Conservation (phyloP, 768 basidiomycete species). For the Leccinum longicurvipes region DNA sequence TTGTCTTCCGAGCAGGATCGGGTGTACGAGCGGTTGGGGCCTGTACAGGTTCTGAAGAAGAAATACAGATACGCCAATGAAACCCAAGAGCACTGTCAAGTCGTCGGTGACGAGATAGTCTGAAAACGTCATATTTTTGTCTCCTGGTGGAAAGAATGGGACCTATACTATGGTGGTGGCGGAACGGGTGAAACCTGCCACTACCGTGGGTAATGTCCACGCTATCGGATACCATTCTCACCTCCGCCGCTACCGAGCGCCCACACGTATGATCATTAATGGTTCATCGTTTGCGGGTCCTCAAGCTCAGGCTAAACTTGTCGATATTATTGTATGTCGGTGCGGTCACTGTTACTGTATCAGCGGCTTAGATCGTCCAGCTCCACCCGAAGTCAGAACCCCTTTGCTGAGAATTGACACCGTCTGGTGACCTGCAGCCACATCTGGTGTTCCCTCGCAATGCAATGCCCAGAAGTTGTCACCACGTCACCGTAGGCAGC, state of each 20-base stretch:
- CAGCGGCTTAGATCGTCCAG: too few species aligned
- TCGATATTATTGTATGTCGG: too few species aligned
- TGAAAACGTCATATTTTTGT: conserved; percentile 39
- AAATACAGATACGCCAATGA: conserved; percentile 74
- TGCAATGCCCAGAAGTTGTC: background rate
- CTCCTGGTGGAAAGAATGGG: background rate
- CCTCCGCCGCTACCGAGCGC: too few species aligned
- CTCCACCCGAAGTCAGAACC: too few species aligned
- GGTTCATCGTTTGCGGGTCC: too few species aligned
- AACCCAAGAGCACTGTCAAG: conserved; percentile 70
- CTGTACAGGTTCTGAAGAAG: conserved; percentile 75
- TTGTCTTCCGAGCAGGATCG: conserved; percentile 89
- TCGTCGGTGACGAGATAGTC: conserved; percentile 75
- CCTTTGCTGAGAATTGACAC: too few species aligned
- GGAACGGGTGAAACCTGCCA: background rate
- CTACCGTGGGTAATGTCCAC: conserved; percentile 6
- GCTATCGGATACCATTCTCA: too few species aligned
- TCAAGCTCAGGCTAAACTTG: too few species aligned
- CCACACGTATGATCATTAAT: too few species aligned
- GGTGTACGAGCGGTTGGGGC: conserved; percentile 84
- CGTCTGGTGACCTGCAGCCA: too few species aligned
- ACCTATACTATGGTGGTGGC: background rate
- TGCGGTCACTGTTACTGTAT: too few species aligned
- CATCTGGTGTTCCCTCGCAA: background rate
- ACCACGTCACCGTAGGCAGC: background rate